Evolutionary conservation across 2,329 filamentous ascomycete genomes (phyloP).

Genomic region (Neonectria punicea): DNA sequence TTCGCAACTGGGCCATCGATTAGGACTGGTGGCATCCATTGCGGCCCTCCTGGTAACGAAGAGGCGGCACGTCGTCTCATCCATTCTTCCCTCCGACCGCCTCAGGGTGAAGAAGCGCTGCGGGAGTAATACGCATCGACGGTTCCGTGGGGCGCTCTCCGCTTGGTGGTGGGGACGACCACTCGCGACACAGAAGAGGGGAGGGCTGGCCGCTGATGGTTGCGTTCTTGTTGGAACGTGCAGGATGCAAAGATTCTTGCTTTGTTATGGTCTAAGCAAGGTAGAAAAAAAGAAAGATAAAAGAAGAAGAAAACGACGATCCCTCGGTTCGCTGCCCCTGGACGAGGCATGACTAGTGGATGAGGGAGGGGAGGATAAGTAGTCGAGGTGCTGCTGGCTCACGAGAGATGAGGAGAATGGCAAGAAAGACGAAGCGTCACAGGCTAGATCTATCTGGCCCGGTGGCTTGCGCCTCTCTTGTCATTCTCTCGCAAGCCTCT

Average conservation of each 20-base stretch:
- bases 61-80: background rate
- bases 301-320: background rate
- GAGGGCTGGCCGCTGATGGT: background rate
- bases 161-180: background rate
- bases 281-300: background rate
- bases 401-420: background rate
- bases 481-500: background rate
- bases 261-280: background rate
- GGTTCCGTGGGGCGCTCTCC: background rate
- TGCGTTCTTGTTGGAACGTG: background rate
- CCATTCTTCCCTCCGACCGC: background rate
- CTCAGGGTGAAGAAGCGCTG: background rate
- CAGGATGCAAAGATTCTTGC: background rate
- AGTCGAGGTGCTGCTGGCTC: background rate
- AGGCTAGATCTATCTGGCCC: background rate
- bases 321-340: slow-evolving; percentile 1
- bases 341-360: slow-evolving; percentile 13
- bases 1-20: background rate
- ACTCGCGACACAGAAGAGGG: too few species aligned
- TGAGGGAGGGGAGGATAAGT: background rate
- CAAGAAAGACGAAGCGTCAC: background rate
- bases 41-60: background rate
- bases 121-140: background rate
- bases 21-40: background rate
- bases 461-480: background rate